phyloP scores from a whole-genome alignment of 441 rosid species.

The Populus hybrid region DNA sequence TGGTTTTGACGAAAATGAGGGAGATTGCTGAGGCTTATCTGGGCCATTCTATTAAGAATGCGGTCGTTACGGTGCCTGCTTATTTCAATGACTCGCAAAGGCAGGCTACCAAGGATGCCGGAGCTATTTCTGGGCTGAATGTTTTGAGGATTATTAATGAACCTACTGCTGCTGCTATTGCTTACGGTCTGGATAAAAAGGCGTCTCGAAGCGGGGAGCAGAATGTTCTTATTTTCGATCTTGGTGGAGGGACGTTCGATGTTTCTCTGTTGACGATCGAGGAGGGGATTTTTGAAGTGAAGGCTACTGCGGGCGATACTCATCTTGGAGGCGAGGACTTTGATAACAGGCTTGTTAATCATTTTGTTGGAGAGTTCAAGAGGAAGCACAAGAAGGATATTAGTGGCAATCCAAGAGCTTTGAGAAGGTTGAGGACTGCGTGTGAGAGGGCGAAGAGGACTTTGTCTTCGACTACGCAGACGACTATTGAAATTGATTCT shows the following conservation, averaged over 20 bases:
- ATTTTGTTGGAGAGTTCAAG: slow-evolving; percentile 44
- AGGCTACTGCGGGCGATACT: slow-evolving; percentile 46
- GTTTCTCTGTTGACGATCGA: slow-evolving; percentile 41
- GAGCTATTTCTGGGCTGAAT: slow-evolving; percentile 33
- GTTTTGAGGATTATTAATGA: slow-evolving; percentile 41
- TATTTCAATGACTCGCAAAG: slow-evolving; percentile 39
- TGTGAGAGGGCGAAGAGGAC: slow-evolving; percentile 48
- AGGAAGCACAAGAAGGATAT: slow-evolving; percentile 53
- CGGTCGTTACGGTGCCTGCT: slow-evolving; percentile 36
- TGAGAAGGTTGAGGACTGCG: slow-evolving; percentile 44
- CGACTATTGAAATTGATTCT: slow-evolving; percentile 44
- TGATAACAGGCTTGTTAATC: slow-evolving; percentile 46
- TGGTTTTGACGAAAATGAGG: slow-evolving; percentile 39
- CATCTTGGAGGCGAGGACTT: slow-evolving; percentile 55
- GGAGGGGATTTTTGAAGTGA: slow-evolving; percentile 45
- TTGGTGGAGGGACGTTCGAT: slow-evolving; percentile 41
- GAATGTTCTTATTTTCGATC: slow-evolving; percentile 41
- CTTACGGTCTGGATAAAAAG: slow-evolving; percentile 39
- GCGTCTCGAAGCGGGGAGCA: slow-evolving; percentile 29
- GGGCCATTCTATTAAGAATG: slow-evolving; percentile 25
- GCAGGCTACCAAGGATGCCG: slow-evolving; percentile 42
- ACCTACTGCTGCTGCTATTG: slow-evolving; percentile 39
- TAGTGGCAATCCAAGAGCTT: slow-evolving; percentile 40
- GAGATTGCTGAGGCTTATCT: slow-evolving; percentile 32
- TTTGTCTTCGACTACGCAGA: slow-evolving; percentile 38